Evolutionary conservation across 2,329 filamentous ascomycete genomes (phyloP).

Genomic region (Colletotrichum tropicicola): DNA sequence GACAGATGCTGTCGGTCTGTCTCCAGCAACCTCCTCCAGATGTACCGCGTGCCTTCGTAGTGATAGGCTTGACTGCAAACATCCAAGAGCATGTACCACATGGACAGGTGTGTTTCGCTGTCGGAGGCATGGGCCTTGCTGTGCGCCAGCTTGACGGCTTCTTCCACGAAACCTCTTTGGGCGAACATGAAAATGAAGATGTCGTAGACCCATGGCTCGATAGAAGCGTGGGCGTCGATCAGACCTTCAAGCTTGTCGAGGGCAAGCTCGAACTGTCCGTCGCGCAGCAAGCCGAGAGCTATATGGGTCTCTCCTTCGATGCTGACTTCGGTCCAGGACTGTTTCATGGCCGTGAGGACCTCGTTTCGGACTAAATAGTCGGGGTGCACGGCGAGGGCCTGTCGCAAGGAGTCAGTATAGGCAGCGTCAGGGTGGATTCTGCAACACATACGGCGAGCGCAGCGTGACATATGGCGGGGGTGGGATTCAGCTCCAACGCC

Average conservation of each 20-base stretch:
- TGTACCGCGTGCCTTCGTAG: constrained; percentile 70
- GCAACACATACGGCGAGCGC: constrained; percentile 67
- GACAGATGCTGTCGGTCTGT: constrained; percentile 67
- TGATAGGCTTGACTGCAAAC: constrained; percentile 72
- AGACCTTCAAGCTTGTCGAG: constrained; percentile 75
- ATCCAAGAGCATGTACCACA: constrained; percentile 81
- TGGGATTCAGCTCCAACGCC: constrained; percentile 65
- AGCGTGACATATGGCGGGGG: constrained; percentile 75
- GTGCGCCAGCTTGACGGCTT: constrained; percentile 75
- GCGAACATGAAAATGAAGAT: constrained; percentile 79
- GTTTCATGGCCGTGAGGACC: constrained; percentile 77
- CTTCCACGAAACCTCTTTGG: constrained; percentile 78
- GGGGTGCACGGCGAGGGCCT: constrained; percentile 83
- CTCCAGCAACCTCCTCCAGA: constrained; percentile 68
- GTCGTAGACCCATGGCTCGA: constrained; percentile 81
- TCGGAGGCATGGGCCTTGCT: constrained; percentile 54
- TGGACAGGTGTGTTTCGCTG: constrained; percentile 46
- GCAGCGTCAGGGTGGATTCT: too few relatives aligned
- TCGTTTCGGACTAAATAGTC: constrained; percentile 80
- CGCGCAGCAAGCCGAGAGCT: constrained; percentile 78
- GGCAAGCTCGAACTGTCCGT: constrained; percentile 85
- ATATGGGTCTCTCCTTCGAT: constrained; percentile 72
- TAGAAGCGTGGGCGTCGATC: constrained; percentile 59
- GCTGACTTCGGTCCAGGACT: constrained; percentile 73
- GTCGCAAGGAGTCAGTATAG: constrained; percentile 10